Base-by-base conservation (phyloP, 176 grass and related monocot species). In the Phragmites australis region DNA sequence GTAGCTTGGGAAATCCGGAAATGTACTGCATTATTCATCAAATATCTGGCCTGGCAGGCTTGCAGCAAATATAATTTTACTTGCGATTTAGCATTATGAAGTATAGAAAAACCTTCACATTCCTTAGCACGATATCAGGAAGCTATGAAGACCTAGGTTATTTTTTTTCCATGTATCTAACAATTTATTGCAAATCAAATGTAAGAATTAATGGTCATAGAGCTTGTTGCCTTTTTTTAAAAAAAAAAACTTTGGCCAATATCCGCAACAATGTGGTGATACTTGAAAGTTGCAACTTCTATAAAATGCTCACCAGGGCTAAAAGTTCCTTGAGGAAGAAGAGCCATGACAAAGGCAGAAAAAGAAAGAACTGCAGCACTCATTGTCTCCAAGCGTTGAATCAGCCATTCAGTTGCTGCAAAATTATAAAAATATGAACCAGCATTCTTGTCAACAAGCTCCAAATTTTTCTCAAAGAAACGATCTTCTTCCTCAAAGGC, bases 271-370 rank as follows among this genome's bases (percentile, higher is more conserved):
- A 76, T 31, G 25, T 34, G 10, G 68, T 87, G 14, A 34, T 76
- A 23, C 32, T 27, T 70, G 14, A 34, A 69, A 23, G 23, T 27
- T 70, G 31, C 44, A 70, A 62, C 54, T 37, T 39, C 6, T 47
- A 47, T 30, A 78, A 65, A 26, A 1, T 66, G 23, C 86, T 75
- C 78, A 98, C 92, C 96, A 66, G 96, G 61, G 65, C 84, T 87
- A 89, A 95, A 91, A 56, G 92, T 94, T 87, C 88, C 92, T 34
- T 70, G 32, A 86, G 96, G 96, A 87, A 98, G 90, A 61, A 94
- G 45, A 74, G 67, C 79, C 88, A 98, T 95, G 42, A 93, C 57
- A 85, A 98, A 87, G 9, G 92, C 96, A 40, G 90, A 94, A 6
- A 74, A 93, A 46, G 90, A 88, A 88, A 98, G 81, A 82, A 93